Percentiles rank a stretch among this genome's conserved stretches.
Conservation (phyloP, 2,329 filamentous ascomycete genomes). For the Phoma sp. region DNA sequence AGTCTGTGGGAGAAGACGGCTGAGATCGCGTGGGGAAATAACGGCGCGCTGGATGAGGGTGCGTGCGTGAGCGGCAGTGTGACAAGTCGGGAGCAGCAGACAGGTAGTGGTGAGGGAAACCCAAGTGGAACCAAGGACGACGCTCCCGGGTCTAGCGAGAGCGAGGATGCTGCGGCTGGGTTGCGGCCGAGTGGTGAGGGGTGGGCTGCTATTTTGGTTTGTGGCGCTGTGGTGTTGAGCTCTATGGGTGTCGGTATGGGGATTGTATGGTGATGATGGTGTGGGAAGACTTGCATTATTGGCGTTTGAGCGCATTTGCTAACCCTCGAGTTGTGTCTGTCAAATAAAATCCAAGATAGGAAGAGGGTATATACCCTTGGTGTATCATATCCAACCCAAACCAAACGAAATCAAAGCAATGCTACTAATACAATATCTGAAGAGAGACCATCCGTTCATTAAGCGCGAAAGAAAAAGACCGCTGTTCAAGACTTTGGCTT, state of each 20-base stretch:
- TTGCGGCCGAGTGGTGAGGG: slow-evolving; percentile 10
- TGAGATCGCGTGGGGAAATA: slow-evolving; percentile 37
- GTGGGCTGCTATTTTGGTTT: slow-evolving; percentile 22
- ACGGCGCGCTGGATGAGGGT: slow-evolving; percentile 34
- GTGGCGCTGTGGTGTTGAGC: slow-evolving; percentile 15
- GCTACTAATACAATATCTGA: no score
- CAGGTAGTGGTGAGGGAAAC: slow-evolving; percentile 33
- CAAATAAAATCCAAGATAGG: no score
- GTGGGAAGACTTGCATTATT: not conserved
- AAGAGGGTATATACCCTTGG: no score
- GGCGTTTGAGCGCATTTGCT: not conserved
- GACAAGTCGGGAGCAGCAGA: slow-evolving; percentile 35
- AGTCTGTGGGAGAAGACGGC: slow-evolving; percentile 58
- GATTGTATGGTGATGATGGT: slow-evolving; percentile 6
- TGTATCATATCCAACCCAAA: no score
- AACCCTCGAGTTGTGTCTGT: no score
- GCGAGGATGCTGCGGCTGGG: slow-evolving; percentile 25
- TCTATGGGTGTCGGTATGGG: slow-evolving; percentile 12
- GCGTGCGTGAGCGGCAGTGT: slow-evolving; percentile 40
- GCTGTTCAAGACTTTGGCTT: slow-evolving; percentile 37
- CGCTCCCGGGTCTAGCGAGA: slow-evolving; percentile 9
- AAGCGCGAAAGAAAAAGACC: no score
- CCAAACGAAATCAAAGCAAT: no score
- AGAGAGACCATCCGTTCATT: no score
- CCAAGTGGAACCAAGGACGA: slow-evolving; percentile 19